A percentile compares a stretch with the other conserved stretches of the same genome.
phyloP scores from a whole-genome alignment of 176 grass and related monocot genomes.

The Hyparrhenia diplandra region DNA sequence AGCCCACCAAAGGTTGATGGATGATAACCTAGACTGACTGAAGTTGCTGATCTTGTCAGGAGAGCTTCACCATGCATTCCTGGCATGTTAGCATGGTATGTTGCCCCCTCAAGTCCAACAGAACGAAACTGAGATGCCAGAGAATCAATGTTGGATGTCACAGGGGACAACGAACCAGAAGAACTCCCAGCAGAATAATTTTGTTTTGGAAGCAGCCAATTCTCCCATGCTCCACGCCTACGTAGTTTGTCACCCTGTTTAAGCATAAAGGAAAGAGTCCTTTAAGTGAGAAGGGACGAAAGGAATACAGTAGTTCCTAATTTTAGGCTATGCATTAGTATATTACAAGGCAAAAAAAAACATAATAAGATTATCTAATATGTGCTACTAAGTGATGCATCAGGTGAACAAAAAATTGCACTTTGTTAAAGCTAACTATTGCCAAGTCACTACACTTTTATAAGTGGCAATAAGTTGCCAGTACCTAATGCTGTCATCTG shows the following conservation, averaged over 20 bases:
- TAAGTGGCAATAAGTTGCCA: background rate
- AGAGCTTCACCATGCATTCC: slow-evolving; percentile 37
- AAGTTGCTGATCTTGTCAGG: slow-evolving; percentile 63
- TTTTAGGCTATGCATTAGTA: background rate
- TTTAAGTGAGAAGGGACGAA: background rate
- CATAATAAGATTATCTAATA: background rate
- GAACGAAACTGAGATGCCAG: slow-evolving; percentile 43
- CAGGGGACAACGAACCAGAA: slow-evolving; percentile 27
- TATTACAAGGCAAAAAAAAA: background rate
- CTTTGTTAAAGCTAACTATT: background rate
- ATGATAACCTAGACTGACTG: slow-evolving; percentile 47
- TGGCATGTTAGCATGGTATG: slow-evolving; percentile 36
- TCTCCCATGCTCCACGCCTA: slow-evolving; percentile 65
- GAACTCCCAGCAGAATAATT: slow-evolving; percentile 29
- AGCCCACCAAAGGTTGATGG: slow-evolving; percentile 24
- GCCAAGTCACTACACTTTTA: background rate
- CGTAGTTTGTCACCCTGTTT: slow-evolving; percentile 76
- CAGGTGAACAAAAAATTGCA: background rate
- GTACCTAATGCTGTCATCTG: background rate
- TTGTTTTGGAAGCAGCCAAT: slow-evolving; percentile 61
- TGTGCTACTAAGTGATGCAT: background rate
- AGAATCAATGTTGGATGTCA: slow-evolving; percentile 44
- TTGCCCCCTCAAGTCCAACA: slow-evolving; percentile 55
- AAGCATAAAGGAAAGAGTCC: background rate
- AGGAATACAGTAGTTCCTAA: background rate